Evolutionary conservation across 345 rosid species (phyloP), one percentile per base, ranked within the genome.

Genomic region (Acer saccharum): DNA sequence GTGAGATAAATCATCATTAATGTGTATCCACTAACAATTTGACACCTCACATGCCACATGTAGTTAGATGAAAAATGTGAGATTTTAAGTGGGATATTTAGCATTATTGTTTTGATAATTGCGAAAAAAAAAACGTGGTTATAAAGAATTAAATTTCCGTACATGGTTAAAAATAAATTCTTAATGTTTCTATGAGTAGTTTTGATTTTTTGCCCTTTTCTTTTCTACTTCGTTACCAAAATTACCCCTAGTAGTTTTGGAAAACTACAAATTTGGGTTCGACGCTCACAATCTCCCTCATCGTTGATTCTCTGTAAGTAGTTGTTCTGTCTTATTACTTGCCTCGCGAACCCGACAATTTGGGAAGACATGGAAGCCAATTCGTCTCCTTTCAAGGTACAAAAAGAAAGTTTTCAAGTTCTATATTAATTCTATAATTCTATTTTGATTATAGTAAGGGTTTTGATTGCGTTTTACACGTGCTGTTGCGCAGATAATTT

Each of bases 401-500:
- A 35, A 41, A 54, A 35, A 25, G 65, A 57, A 11, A 11, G 27
- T 29, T 65, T 29, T n/a, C 29, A 32, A 35, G 1, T 73, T 46
- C 32, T 46, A 10, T 14, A 10, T 23, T 18, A 11, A 14, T 6
- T 44, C 2, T 74, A 8, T 18, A 11, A 14, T 6, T 44, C 2
- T 74, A 8, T 21, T 73, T 73, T 5, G 10, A 3, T 60, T 21
- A 41, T 12, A 50, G 27, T 6, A 61, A 39, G 35, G 81, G 58
- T 25, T 21, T 6, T 46, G 2, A 69, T 6, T 69, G n/a, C 69
- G 57, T 62, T 27, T 23, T 25, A 25, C 27, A 25, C 27, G 27
- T 25, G 27, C 27, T 25, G 27, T 52, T 23, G 20, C 70, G 87
- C 89, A 95, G 99, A 65, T 95, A 80, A 90, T 95, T 64, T 76